Conservation (phyloP, 352 stramenopile genomes). For the Phytophthora hybrid region DNA sequence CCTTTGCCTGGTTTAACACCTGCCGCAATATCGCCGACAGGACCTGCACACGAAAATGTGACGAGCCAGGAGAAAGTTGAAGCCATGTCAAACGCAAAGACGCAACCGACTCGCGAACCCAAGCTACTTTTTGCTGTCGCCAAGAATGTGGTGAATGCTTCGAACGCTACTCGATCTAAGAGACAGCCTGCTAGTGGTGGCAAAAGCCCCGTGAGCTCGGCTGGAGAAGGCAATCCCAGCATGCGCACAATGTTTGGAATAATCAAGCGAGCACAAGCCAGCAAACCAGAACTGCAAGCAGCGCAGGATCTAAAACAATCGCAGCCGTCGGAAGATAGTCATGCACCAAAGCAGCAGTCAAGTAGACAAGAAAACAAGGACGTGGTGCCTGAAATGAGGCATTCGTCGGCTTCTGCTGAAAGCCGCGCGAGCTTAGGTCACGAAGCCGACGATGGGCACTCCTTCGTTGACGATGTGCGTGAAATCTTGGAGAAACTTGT, state of each 20-base stretch:
- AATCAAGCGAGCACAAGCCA: conserved; percentile 48
- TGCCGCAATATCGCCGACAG: conserved; percentile 26
- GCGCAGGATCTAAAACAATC: conserved; percentile 10
- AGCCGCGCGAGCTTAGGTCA: not conserved
- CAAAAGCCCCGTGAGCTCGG: conserved; percentile 10
- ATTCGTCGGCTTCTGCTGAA: conserved; percentile 17
- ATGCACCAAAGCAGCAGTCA: conserved; percentile 5
- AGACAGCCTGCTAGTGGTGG: conserved; percentile 13
- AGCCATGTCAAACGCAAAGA: conserved; percentile 11
- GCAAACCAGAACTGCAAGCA: conserved; percentile 20
- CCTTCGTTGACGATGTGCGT: conserved; percentile 53
- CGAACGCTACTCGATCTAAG: conserved; percentile 31
- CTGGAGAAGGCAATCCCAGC: conserved; percentile 19
- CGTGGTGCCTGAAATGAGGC: not conserved
- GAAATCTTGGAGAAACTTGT: conserved; percentile 59
- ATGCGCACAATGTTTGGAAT: conserved; percentile 58
- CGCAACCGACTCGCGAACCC: conserved; percentile 19
- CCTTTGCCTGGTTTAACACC: conserved; percentile 38
- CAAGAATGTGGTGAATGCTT: conserved; percentile 35
- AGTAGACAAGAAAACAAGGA: conserved; percentile 25
- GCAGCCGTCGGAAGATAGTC: conserved; percentile 8
- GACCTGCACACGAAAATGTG: conserved; percentile 22
- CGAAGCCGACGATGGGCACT: not conserved
- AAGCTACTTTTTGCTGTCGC: conserved; percentile 42
- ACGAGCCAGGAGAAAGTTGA: conserved; percentile 26